Evolutionary conservation across 805 yeast species (phyloP).

Genomic region (Wickerhamiella bombiphila): DNA sequence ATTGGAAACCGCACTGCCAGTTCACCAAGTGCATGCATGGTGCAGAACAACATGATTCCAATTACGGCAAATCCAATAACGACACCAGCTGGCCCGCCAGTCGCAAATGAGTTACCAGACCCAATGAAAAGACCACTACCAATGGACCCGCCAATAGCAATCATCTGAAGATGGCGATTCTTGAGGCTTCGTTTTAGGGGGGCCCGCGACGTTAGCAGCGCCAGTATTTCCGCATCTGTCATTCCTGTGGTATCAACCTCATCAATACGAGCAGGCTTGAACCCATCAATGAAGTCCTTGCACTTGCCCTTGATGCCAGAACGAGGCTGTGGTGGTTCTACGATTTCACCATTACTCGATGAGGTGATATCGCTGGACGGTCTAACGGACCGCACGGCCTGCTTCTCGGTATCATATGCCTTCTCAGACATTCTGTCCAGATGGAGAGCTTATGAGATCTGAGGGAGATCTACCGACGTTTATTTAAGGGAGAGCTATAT

Average conservation of each 20-base stretch:
- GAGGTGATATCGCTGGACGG: too few relatives aligned
- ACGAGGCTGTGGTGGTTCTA: too few relatives aligned
- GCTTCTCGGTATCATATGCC: too few relatives aligned
- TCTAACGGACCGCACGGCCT: too few relatives aligned
- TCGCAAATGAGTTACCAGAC: constrained; percentile 33
- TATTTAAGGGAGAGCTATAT: too few relatives aligned
- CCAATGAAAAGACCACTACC: constrained; percentile 60
- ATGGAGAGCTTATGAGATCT: too few relatives aligned
- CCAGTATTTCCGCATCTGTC: constrained; percentile 22
- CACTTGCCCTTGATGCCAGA: too few relatives aligned
- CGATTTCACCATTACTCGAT: too few relatives aligned
- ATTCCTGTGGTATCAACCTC: constrained; percentile 24
- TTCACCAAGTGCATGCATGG: constrained; percentile 55
- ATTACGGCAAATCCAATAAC: constrained; percentile 44
- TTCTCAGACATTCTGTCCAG: too few relatives aligned
- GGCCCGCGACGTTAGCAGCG: constrained; percentile 10
- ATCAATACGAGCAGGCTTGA: constrained; percentile 30
- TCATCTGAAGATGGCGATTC: constrained; percentile 32
- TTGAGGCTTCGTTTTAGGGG: constrained; percentile 26
- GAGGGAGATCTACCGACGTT: too few relatives aligned
- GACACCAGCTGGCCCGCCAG: constrained; percentile 42
- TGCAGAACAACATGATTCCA: constrained; percentile 50
- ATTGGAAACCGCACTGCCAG: constrained; percentile 50
- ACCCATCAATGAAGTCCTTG: constrained; percentile 24
- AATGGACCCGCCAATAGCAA: constrained; percentile 72